A percentile compares a stretch with the other conserved stretches of the same genome.
Conservation (phyloP, 306 rosid genomes). For the Vigna unguiculata region DNA sequence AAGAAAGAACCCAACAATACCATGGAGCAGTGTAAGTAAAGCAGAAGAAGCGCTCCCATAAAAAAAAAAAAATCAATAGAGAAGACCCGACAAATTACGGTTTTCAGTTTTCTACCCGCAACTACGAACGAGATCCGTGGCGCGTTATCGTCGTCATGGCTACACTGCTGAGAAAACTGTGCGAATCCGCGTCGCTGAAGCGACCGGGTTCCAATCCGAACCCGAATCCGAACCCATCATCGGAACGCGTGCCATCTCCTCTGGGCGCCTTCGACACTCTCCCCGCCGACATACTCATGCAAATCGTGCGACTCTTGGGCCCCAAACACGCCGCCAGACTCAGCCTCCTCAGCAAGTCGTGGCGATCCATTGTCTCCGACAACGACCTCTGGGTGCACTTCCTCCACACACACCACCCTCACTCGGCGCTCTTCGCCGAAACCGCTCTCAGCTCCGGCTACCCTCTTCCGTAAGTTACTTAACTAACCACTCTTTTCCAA, state of each 20-base stretch:
- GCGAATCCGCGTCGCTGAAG: constrained; percentile 4
- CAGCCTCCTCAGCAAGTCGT: constrained; percentile 47
- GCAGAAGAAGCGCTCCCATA: too few relatives aligned
- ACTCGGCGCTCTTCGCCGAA: constrained; percentile 58
- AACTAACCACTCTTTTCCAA: background rate
- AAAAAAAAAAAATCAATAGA: too few relatives aligned
- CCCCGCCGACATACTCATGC: constrained; percentile 61
- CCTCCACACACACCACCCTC: constrained; percentile 39
- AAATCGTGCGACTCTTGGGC: constrained; percentile 55
- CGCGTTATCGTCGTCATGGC: background rate
- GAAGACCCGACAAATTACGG: too few relatives aligned
- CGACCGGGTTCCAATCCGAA: background rate
- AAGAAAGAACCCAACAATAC: too few relatives aligned
- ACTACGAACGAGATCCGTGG: too few relatives aligned
- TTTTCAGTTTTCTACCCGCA: too few relatives aligned
- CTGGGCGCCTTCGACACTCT: constrained; percentile 58
- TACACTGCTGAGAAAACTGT: constrained; percentile 1
- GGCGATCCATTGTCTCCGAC: constrained; percentile 55
- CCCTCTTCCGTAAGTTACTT: constrained; percentile 46
- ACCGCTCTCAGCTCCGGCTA: constrained; percentile 50
- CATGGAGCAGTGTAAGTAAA: too few relatives aligned
- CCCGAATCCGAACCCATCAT: background rate
- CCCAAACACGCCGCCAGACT: constrained; percentile 64
- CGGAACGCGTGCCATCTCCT: background rate
- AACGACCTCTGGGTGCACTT: constrained; percentile 64